Conservation (phyloP, 495 filamentous ascomycete species). For the Pyrenula massariospora region DNA sequence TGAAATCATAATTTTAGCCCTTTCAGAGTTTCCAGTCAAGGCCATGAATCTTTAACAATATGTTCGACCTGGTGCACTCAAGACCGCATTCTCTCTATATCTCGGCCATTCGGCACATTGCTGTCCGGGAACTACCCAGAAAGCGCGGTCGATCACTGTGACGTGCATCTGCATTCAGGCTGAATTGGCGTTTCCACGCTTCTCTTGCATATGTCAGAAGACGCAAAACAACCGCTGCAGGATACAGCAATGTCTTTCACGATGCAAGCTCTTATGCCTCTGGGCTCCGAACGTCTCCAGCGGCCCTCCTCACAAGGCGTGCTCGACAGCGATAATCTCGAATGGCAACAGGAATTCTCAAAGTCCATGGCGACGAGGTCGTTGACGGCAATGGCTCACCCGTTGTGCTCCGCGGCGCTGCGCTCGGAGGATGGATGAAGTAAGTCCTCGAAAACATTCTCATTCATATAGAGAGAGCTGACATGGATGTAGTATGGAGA, state of each 20-base stretch:
- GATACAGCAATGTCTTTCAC: neutral
- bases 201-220: neutral
- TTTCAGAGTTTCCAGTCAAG: no score
- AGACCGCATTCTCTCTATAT: no score
- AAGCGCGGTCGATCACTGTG: neutral
- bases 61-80: no score
- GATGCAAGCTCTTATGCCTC: neutral
- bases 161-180: neutral
- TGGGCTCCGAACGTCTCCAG: no score
- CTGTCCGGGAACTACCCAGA: neutral
- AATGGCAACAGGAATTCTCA: conserved; percentile 27
- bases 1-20: no score
- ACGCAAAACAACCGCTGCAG: neutral
- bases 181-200: neutral
- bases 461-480: conserved; percentile 2
- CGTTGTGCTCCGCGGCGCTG: conserved; percentile 38
- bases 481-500: conserved; percentile 40
- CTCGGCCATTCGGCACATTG: neutral
- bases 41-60: no score
- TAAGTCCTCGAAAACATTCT: conserved; percentile 5
- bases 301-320: no score
- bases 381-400: conserved; percentile 32
- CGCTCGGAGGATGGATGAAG: conserved; percentile 37
- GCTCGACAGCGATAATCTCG: conserved; percentile 1
- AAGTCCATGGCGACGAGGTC: conserved; percentile 29